Evolutionary conservation across 2,329 filamentous ascomycete genomes (phyloP), one percentile per base, ranked within the genome.

Genomic region (Apiospora koreana): DNA sequence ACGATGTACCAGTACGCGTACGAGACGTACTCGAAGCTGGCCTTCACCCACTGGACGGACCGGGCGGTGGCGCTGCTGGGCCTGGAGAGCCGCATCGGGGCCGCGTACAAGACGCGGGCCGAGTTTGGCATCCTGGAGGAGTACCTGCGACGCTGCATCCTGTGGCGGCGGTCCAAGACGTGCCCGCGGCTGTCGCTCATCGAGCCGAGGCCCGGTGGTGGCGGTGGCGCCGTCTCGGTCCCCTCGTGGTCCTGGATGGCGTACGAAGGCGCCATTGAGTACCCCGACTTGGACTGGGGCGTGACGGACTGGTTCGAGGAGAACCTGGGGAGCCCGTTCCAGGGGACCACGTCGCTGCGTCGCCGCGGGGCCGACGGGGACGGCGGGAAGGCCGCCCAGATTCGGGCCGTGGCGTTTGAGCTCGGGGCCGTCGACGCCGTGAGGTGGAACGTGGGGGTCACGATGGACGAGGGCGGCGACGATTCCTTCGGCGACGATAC

Each of bases 231-330:
- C 2, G 35, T 21, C 28, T 31, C 10, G 10, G 69, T 62, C 10
- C 72, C 71, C 1, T 70, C 54, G 5, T 73, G 71, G 71, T 72
- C 71, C 14, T 73, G 71, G 71, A 67, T 73, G 9, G 65, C 69
- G 4, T 69, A 72, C 41, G 18, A 58, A 2, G 72, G 72, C n/a
- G 67, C 68, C 2, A 73, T 73, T 18, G 46, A 70, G 9, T 73
- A 73, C 68, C 48, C 71, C 28, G 31, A 54, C n/a, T 9, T 70
- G 8, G 25, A 69, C 9, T 68, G 70, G 31, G 31, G 68, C 9
- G 10, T 35, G 48, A 66, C 65, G 23, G 35, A 68, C 4, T 73
- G 72, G 72, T n/a, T 21, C 21, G 16, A 7, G 9, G 21, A 42
- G 10, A 65, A 42, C 9, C 2, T 65, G 3, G 1, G 7, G n/a